Percentiles rank a stretch among this genome's conserved stretches.
Conservation (phyloP, 805 yeast genomes). For the Nakazawaea ambrosiae region DNA sequence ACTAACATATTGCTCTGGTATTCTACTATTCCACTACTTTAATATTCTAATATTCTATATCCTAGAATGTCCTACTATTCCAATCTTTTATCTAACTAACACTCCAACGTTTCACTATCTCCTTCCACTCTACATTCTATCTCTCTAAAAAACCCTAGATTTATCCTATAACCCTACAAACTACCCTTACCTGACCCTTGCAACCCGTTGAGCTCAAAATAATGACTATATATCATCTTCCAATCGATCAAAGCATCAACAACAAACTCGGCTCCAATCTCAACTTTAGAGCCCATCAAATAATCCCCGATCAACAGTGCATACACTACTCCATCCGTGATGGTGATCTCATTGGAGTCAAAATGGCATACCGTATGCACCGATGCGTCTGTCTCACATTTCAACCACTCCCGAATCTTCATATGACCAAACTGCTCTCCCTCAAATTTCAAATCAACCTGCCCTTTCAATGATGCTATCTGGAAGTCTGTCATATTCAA, state of each 20-base stretch:
- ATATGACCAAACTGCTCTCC: constrained; percentile 2
- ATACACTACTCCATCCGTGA: constrained; percentile 4
- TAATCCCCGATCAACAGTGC: constrained; percentile 5
- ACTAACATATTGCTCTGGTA: too few relatives aligned
- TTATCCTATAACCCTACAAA: too few relatives aligned
- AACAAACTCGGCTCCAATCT: constrained; percentile 1
- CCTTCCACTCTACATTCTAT: too few relatives aligned
- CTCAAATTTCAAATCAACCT: constrained; percentile 2
- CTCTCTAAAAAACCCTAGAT: too few relatives aligned
- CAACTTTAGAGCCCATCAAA: constrained; percentile 3
- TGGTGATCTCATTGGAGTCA: constrained; percentile 2
- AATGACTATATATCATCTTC: not conserved
- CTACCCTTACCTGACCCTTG: constrained; percentile 7
- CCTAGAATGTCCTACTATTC: too few relatives aligned
- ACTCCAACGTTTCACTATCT: too few relatives aligned
- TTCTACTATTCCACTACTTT: too few relatives aligned
- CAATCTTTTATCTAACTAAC: too few relatives aligned
- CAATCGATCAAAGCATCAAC: constrained; percentile 3
- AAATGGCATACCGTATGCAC: not conserved
- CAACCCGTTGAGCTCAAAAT: constrained; percentile 6
- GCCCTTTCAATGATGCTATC: constrained; percentile 1
- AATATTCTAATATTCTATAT: too few relatives aligned
- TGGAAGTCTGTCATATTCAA: not conserved
- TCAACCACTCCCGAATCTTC: constrained; percentile 2
- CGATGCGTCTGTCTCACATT: not conserved